Conservation (phyloP, 768 basidiomycete genomes). For the Termitomyces sp. region DNA sequence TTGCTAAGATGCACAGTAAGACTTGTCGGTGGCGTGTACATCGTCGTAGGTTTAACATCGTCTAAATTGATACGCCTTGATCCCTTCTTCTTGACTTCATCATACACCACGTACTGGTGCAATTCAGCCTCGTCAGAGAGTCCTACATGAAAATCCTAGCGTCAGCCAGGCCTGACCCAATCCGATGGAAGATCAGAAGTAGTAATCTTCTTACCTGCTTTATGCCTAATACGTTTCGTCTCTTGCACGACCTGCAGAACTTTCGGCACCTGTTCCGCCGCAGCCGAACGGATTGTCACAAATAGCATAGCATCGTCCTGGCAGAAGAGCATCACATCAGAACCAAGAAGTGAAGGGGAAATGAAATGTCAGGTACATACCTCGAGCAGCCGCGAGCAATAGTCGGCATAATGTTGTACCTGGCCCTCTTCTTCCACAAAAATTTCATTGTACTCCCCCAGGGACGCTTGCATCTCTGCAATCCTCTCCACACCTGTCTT, state of each 20-base stretch:
- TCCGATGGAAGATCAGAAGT: neutral
- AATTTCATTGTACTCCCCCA: constrained; percentile 73
- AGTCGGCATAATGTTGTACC: constrained; percentile 61
- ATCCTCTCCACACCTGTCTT: constrained; percentile 66
- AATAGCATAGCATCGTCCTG: constrained; percentile 82
- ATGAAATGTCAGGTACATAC: constrained; percentile 32
- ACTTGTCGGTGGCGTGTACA: constrained; percentile 63
- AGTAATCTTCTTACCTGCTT: constrained; percentile 45
- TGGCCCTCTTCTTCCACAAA: constrained; percentile 60
- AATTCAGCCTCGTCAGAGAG: constrained; percentile 53
- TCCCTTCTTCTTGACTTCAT: constrained; percentile 45
- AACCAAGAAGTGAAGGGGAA: neutral
- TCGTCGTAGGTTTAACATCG: constrained; percentile 36
- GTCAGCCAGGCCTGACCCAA: neutral
- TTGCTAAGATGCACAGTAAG: constrained; percentile 77
- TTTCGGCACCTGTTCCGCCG: constrained; percentile 62
- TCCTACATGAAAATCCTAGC: constrained; percentile 20
- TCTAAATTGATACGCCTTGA: constrained; percentile 68
- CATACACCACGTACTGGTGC: constrained; percentile 74
- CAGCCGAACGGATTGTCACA: constrained; percentile 63
- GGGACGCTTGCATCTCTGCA: constrained; percentile 60
- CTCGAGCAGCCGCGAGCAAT: constrained; percentile 58
- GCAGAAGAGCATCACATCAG: neutral
- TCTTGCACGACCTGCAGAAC: constrained; percentile 79
- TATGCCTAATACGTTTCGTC: constrained; percentile 70